Percentiles rank a stretch among this genome's conserved stretches.
phyloP scores from a whole-genome alignment of 441 rosid genomes.

The Monsonia emarginata region DNA sequence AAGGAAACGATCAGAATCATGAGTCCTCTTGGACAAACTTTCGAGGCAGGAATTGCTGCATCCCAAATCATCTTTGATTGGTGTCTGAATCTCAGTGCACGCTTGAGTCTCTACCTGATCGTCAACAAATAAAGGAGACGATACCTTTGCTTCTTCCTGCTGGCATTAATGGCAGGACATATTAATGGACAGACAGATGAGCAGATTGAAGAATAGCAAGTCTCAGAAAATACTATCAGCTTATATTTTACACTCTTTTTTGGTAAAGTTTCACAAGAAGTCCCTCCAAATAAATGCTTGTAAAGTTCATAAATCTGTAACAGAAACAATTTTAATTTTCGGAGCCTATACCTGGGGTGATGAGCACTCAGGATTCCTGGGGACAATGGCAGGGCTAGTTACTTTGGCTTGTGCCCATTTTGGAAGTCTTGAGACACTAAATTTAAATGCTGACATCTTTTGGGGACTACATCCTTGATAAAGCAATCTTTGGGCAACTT shows the following conservation, averaged over 20 bases:
- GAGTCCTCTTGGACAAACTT: conserved; percentile 34
- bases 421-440: conserved; percentile 74
- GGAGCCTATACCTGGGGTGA: conserved; percentile 39
- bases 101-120: conserved; percentile 23
- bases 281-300: neutral
- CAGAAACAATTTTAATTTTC: conserved; percentile 1
- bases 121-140: conserved; percentile 25
- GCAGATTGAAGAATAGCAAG: conserved; percentile 10
- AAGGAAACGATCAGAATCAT: conserved; percentile 19
- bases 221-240: neutral
- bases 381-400: conserved; percentile 24
- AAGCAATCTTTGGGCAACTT: conserved; percentile 15
- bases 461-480: conserved; percentile 30
- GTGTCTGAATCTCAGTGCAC: conserved; percentile 40
- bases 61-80: conserved; percentile 25
- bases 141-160: conserved; percentile 25
- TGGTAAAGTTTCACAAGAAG: neutral
- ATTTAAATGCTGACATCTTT: conserved; percentile 53
- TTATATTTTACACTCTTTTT: neutral
- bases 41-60: conserved; percentile 27
- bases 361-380: conserved; percentile 27
- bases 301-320: conserved; percentile 6
- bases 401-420: conserved; percentile 77
- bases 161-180: conserved; percentile 12
- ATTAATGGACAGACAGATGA: conserved; percentile 7